Evolutionary conservation across 2,329 filamentous ascomycete genomes (phyloP), one percentile per base, ranked within the genome.

Genomic region (Pseudopithomyces maydicus): DNA sequence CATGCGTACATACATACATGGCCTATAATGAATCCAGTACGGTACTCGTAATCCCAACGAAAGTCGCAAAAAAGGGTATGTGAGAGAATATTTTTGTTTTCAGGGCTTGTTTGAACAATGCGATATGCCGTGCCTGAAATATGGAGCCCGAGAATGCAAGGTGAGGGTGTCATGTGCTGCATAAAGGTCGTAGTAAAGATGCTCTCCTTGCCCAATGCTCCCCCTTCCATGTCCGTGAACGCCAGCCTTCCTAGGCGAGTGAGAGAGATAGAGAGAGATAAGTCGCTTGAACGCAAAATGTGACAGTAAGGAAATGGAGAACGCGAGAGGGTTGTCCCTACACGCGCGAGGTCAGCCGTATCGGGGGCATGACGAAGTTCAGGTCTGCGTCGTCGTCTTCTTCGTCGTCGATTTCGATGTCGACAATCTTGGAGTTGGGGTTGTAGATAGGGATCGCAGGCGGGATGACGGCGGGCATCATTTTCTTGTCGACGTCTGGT

Each of bases 321-420:
- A 12, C 20, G 45, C 44, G 22, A 49, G 26, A 55, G 56, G 41
- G 36, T 15, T 20, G 8, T 52, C 38, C 63, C 52, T 56, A 67
- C 33, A 57, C 62, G 12, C 72, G 70, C 12, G 74, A 74, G 10
- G 72, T 76, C 39, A 76, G 56, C 32, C 74, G 69, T 17, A 76
- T 64, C 22, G 74, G 72, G 11, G 74, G 73, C 68, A 76, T 68
- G n/a, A 71, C 66, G 42, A 74, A 75, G 23, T 71, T 65, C 4
- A 57, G 51, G 12, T 74, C 69, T 26, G n/a, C n/a, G n/a, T 74
- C 71, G 3, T 71, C 68, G 12, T 73, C 70, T 6, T 69, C 64
- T 14, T 75, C 67, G 29, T 75, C 71, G 52, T 76, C 74, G 17
- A 76, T 67, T 56, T 76, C 74, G 17, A 76, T 76, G 20, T 68